These are phyloP conservation scores for Sphagnum contortum DNA, from an alignment of 225 moss, liverwort and hornwort genomes.

Conservation along the genomic window DNA sequence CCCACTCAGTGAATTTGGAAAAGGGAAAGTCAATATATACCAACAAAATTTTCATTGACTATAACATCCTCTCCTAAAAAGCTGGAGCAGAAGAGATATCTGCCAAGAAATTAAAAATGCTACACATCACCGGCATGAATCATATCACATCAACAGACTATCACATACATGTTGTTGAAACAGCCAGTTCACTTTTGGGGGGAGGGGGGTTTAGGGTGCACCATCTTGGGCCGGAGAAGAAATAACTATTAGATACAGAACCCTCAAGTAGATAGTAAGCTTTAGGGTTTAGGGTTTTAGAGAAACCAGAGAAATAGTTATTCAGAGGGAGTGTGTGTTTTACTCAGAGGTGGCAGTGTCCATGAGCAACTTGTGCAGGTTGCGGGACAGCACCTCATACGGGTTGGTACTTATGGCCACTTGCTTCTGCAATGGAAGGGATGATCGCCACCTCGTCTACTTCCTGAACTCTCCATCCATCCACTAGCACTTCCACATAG, in stretches of 20 bases:
- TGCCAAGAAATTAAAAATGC: conserved; percentile 14
- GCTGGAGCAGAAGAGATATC: conserved; percentile 85
- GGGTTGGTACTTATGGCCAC: conserved; percentile 72
- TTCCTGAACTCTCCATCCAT: conserved; percentile 31
- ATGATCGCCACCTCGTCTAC: conserved; percentile 94
- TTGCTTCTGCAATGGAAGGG: conserved; percentile 92
- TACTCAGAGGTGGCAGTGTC: conserved; percentile 99
- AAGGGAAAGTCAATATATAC: conserved; percentile 19
- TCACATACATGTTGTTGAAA: no score
- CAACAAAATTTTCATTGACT: conserved; percentile 81
- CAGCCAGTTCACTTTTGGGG: no score
- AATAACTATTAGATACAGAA: no score
- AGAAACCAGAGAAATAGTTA: neutral
- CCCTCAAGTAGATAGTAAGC: no score
- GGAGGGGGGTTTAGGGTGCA: no score
- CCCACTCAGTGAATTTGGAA: neutral
- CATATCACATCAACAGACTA: no score
- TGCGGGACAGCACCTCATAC: conserved; percentile 91
- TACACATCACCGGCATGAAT: neutral
- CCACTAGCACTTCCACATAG: no score
- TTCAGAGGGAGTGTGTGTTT: conserved; percentile 1
- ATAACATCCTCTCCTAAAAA: conserved; percentile 92
- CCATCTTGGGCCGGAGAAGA: no score
- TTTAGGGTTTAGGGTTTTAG: neutral
- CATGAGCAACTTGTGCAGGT: conserved; percentile 98